Evolutionary conservation across 2,329 filamentous ascomycete genomes (phyloP), one percentile per base, ranked within the genome.

Genomic region (Pyricularia sp.): DNA sequence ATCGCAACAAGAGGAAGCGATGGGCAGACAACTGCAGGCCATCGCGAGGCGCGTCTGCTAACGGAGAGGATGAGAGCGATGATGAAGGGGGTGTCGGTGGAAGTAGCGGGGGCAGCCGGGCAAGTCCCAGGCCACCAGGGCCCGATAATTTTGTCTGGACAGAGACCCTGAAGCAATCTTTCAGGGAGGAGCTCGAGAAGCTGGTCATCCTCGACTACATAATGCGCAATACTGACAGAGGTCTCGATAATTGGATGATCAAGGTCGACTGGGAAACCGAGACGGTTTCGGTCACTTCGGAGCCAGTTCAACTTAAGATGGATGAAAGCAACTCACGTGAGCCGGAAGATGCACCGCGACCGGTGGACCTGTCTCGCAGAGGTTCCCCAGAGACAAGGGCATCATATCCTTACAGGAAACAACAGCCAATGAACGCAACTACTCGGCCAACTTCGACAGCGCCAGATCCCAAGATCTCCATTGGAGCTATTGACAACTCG

Each of bases 181-280:
- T 99, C 77, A 85, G 95, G 55, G 95, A 99, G 78, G 92, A 98
- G 80, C 84, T 99, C 65, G 95, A 99, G 80, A 98, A 97, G 79
- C 84, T 99, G 9, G 96, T 99, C 26, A 97, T 99, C 75, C 80
- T 99, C 72, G 95, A 99, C 79, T 99, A 99, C 77, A 97, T 99
- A 72, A 99, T 99, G 95, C 88, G 95, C 69, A 99, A 99, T 76
- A 99, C 95, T 1, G 95, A 99, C 78, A 88, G 95, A 79, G 95
- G 95, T 1, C 83, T 97, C 69, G 95, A 99, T 78, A 99, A 99
- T 75, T 99, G 95, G 95, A 99, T 99, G 95, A 93, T 99, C 76
- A 95, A 93, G 78, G 92, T 99, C 36, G 94, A 99, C 78, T 92
- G 89, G 85, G 87, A 93, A 73, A 89, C 86, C 2, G 88, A 95